phyloP scores from a whole-genome alignment of 345 rosid genomes.

The Moricandia moricandioides region DNA sequence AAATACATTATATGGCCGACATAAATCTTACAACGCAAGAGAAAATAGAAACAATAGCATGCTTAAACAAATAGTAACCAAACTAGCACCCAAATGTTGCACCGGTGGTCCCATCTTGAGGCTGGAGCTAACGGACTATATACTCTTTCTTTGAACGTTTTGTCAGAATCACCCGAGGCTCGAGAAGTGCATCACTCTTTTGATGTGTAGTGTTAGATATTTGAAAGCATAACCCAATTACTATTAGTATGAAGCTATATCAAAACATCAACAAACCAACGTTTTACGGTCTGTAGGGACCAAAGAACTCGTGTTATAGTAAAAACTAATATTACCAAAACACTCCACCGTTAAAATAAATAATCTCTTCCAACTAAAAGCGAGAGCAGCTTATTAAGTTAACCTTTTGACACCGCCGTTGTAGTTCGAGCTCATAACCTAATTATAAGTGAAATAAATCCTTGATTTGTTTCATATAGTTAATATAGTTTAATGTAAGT shows the following conservation, averaged over 20 bases:
- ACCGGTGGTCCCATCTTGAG: neutral
- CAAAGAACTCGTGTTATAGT: neutral
- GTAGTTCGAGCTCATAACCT: neutral
- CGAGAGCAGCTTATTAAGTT: neutral
- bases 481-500: neutral
- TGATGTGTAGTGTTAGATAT: neutral
- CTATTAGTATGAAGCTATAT: neutral
- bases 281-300: neutral
- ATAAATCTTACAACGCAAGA: neutral
- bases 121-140: neutral
- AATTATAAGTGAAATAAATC: neutral
- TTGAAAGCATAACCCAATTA: neutral
- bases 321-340: neutral
- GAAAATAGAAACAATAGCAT: slow-evolving; percentile 16
- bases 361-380: neutral
- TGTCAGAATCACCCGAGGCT: too few species aligned
- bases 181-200: neutral
- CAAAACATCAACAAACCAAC: neutral
- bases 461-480: neutral
- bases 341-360: neutral
- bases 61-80: slow-evolving; percentile 6
- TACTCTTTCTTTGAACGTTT: neutral
- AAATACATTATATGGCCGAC: slow-evolving; percentile 30
- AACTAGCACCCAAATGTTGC: slow-evolving; percentile 1
- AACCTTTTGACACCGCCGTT: neutral